Evolutionary conservation across 371 early-diverging fungal species (phyloP).

Genomic region (Mucor circinelloides): DNA sequence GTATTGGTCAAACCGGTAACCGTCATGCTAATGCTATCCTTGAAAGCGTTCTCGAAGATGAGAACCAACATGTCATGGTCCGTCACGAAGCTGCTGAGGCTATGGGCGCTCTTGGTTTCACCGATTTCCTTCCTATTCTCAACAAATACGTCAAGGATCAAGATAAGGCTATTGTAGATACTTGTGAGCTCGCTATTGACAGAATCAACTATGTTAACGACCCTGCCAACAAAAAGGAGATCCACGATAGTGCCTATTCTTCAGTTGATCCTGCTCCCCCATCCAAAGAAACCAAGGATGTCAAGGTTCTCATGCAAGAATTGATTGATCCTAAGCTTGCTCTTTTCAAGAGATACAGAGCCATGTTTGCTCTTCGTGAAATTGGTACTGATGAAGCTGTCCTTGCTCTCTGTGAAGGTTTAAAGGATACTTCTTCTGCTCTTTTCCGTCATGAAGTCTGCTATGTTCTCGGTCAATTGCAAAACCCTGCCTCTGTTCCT

Average conservation of each 20-base stretch:
- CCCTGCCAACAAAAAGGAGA: slow-evolving; percentile 49
- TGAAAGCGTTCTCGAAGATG: slow-evolving; percentile 65
- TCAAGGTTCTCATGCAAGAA: slow-evolving; percentile 65
- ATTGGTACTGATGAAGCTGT: slow-evolving; percentile 87
- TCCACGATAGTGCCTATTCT: slow-evolving; percentile 57
- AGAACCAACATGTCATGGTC: slow-evolving; percentile 93
- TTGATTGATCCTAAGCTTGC: slow-evolving; percentile 74
- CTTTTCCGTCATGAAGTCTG: slow-evolving; percentile 98
- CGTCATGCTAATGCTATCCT: slow-evolving; percentile 80
- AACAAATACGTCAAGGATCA: slow-evolving; percentile 73
- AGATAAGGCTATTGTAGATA: slow-evolving; percentile 83
- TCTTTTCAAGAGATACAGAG: slow-evolving; percentile 95
- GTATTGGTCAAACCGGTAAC: slow-evolving; percentile 97
- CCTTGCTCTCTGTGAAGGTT: slow-evolving; percentile 85
- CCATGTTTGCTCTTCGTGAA: slow-evolving; percentile 99
- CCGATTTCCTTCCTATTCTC: slow-evolving; percentile 67
- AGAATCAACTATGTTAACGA: slow-evolving; percentile 79
- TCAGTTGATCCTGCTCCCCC: slow-evolving; percentile 97
- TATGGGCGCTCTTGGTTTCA: slow-evolving; percentile 90
- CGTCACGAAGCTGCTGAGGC: slow-evolving; percentile 99
- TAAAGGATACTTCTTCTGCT: slow-evolving; percentile 80
- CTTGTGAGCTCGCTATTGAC: slow-evolving; percentile 94
- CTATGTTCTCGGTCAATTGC: slow-evolving; percentile 99
- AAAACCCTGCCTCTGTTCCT: slow-evolving; percentile 89
- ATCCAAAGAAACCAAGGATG: slow-evolving; percentile 55